phyloP scores from a whole-genome alignment of 2,329 filamentous ascomycete genomes.

The Ilyonectria mors-panacis region DNA sequence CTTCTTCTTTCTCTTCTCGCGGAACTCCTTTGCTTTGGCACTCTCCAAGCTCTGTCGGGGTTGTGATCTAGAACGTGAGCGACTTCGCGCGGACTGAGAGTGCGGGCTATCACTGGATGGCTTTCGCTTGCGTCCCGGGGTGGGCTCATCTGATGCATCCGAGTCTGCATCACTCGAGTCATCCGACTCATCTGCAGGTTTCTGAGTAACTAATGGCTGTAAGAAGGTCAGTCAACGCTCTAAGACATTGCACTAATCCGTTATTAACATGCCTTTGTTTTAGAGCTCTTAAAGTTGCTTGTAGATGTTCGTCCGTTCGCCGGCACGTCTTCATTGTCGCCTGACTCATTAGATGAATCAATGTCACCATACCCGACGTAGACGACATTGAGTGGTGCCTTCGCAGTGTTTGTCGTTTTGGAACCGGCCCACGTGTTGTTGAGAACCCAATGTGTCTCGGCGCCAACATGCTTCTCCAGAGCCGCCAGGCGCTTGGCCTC shows the following conservation, averaged over 20 bases:
- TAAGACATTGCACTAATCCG: background rate
- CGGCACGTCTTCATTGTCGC: constrained; percentile 53
- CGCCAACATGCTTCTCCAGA: constrained; percentile 73
- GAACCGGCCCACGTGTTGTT: constrained; percentile 59
- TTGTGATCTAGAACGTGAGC: constrained; percentile 53
- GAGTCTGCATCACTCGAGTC: constrained; percentile 49
- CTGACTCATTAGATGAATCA: constrained; percentile 57
- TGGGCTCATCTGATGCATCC: constrained; percentile 43
- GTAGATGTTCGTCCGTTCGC: constrained; percentile 56
- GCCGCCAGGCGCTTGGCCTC: constrained; percentile 75
- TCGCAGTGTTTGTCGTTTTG: constrained; percentile 48
- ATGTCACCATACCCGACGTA: constrained; percentile 69
- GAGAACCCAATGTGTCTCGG: constrained; percentile 84
- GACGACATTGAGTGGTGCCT: constrained; percentile 69
- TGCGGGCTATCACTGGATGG: constrained; percentile 43
- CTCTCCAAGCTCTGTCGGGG: constrained; percentile 47
- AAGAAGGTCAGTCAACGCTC: constrained; percentile 25
- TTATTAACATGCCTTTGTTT: constrained; percentile 48
- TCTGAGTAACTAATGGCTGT: constrained; percentile 38
- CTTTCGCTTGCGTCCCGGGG: constrained; percentile 47
- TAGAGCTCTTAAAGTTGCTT: constrained; percentile 47
- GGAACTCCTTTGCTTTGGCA: constrained; percentile 62
- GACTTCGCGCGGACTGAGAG: constrained; percentile 38
- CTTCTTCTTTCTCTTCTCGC: constrained; percentile 74
- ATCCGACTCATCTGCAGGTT: constrained; percentile 39